phyloP scores from a whole-genome alignment of 305 asterid genomes.

The Fraxinus velutina region DNA sequence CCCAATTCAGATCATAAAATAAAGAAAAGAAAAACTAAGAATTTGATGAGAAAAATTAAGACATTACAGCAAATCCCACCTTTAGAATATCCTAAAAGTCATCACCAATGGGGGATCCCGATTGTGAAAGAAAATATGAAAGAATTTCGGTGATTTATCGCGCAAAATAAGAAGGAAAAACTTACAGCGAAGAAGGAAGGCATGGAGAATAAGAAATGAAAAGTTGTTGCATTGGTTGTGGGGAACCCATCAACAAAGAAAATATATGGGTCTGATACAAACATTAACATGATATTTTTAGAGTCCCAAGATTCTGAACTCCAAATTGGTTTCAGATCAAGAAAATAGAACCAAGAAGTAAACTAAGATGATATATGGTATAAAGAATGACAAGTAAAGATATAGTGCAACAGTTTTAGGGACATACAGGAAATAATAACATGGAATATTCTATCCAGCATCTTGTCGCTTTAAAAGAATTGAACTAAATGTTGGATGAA shows the following conservation, averaged over 20 bases:
- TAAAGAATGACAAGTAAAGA: not conserved
- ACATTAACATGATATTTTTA: not conserved
- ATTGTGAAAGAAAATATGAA: no score
- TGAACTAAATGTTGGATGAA: not conserved
- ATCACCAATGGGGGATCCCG: no score
- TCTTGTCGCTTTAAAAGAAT: not conserved
- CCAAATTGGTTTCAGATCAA: not conserved
- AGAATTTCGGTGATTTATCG: no score
- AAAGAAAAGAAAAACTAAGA: no score
- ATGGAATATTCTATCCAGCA: not conserved
- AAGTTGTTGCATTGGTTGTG: no score
- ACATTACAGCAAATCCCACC: no score
- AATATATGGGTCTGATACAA: not conserved
- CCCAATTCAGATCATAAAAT: no score
- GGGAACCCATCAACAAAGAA: not conserved
- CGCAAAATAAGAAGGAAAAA: no score
- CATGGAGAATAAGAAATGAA: no score
- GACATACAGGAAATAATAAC: not conserved
- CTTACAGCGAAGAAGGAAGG: no score
- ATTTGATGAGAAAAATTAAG: no score
- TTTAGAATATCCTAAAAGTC: no score
- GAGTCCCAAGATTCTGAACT: not conserved
- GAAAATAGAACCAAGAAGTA: not conserved
- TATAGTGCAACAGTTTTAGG: not conserved
- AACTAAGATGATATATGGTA: not conserved